A percentile compares a stretch with the other conserved stretches of the same genome.
phyloP scores from a whole-genome alignment of 257 asterid species.

The Solanum peruvianum region DNA sequence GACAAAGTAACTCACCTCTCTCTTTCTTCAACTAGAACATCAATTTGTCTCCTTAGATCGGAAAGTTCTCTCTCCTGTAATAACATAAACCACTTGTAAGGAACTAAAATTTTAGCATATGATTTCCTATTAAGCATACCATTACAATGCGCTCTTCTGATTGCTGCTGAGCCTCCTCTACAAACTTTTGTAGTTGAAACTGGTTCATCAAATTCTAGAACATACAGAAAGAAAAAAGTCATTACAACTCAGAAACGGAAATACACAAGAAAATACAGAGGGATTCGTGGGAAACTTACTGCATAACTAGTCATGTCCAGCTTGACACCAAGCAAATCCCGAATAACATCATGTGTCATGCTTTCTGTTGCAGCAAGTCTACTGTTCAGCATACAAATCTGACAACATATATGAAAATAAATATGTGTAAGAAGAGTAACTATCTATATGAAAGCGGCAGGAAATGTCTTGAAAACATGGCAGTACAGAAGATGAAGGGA shows the following conservation, averaged over 20 bases:
- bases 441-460: background rate
- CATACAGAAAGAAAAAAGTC: background rate
- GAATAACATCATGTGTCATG: conserved; percentile 94
- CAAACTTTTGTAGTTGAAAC: conserved; percentile 60
- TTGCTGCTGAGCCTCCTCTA: conserved; percentile 67
- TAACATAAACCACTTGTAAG: conserved; percentile 11
- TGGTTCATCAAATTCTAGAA: conserved; percentile 58
- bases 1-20: conserved; percentile 36
- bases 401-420: conserved; percentile 4
- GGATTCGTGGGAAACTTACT: conserved; percentile 31
- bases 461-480: background rate
- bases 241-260: background rate
- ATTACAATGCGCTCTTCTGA: conserved; percentile 34
- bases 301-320: conserved; percentile 74
- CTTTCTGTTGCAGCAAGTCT: conserved; percentile 78
- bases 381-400: conserved; percentile 67
- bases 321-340: conserved; percentile 88
- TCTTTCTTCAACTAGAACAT: conserved; percentile 54
- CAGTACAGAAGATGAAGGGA: background rate
- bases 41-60: conserved; percentile 43
- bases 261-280: background rate
- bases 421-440: background rate
- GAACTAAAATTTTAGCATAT: background rate
- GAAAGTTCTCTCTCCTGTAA: conserved; percentile 51
- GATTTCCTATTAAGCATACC: conserved; percentile 26